Conservation (phyloP, 192 early-diverging fungal genomes). For the Dissophora globulifera region DNA sequence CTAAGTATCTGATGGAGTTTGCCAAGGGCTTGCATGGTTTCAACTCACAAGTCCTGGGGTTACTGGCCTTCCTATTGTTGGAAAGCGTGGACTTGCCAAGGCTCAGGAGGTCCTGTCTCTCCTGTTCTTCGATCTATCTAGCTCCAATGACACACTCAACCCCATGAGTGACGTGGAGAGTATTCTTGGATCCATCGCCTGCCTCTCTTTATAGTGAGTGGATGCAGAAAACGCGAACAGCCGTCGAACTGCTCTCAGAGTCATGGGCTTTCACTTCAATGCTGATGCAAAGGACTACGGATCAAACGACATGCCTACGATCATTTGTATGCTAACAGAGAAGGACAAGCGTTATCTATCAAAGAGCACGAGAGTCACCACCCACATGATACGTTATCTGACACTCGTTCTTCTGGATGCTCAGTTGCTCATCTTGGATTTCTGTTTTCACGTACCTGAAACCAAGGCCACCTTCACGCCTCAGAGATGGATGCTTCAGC, state of each 20-base stretch:
- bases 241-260: neutral
- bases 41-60: too few species aligned
- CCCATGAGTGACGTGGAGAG: too few species aligned
- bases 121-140: too few species aligned
- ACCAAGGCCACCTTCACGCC: slow-evolving; percentile 8
- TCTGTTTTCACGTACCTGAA: slow-evolving; percentile 2
- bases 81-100: too few species aligned
- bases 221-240: slow-evolving; percentile 3
- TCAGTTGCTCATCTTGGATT: slow-evolving; percentile 1
- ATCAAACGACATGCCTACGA: slow-evolving; percentile 7
- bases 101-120: too few species aligned
- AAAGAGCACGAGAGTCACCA: neutral
- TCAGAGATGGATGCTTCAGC: slow-evolving; percentile 27
- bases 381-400: neutral
- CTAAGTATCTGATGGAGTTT: too few species aligned
- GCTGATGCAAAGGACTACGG: slow-evolving; percentile 4
- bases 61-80: too few species aligned
- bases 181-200: too few species aligned
- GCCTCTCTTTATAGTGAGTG: too few species aligned
- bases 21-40: too few species aligned
- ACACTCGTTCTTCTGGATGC: slow-evolving; percentile 6
- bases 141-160: too few species aligned
- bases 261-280: slow-evolving; percentile 10
- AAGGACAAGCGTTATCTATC: neutral
- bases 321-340: neutral